Evolutionary conservation across 352 stramenopile species (phyloP), one percentile per base, ranked within the genome.

Genomic region (Blastocystis sp.): DNA sequence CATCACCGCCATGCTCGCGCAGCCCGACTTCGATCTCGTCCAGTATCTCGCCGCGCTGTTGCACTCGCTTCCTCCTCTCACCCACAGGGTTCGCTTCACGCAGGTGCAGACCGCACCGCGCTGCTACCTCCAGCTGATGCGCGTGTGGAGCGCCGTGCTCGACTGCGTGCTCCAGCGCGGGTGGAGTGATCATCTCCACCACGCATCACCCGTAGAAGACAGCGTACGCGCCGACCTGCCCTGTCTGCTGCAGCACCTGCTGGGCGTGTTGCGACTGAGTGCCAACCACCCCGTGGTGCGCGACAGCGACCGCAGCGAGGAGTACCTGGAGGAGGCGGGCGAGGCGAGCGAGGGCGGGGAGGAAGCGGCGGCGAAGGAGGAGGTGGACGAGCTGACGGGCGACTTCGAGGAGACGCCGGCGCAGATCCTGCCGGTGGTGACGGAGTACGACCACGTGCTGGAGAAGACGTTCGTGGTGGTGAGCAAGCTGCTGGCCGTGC

Each of bases 381-480:
- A 28, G 34, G 9, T 84, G 2, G 74, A 84, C 61, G 74, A 84
- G 9, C 19, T 56, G 10, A 84, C 74, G 28, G 74, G 74, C 11
- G 74, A 84, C 43, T 66, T 70, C 7, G 56, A 67, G 34, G 74
- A 84, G n/a, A 84, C 66, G 11, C 74, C 74, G 17, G 45, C 38
- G n/a, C 34, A 38, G 14, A 38, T 48, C 3, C 28, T 67, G 21
- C 53, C 65, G n/a, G 45, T 41, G 5, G 3, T 11, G 4, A 84
- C 45, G 10, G 74, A 84, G 60, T 56, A 19, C 21, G 74, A 64
- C 40, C 61, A 59, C 41, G 61, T 84, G 59, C 10, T 84, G 1
- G 21, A 67, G 9, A 28, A 41, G 10, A 69, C 53, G 28, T 28
- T 84, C 52, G 23, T 66, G 28, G 19, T 84, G 38, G 14, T 84